Evolutionary conservation across 2,329 filamentous ascomycete species (phyloP).

Genomic region (Stemphylium beticola): DNA sequence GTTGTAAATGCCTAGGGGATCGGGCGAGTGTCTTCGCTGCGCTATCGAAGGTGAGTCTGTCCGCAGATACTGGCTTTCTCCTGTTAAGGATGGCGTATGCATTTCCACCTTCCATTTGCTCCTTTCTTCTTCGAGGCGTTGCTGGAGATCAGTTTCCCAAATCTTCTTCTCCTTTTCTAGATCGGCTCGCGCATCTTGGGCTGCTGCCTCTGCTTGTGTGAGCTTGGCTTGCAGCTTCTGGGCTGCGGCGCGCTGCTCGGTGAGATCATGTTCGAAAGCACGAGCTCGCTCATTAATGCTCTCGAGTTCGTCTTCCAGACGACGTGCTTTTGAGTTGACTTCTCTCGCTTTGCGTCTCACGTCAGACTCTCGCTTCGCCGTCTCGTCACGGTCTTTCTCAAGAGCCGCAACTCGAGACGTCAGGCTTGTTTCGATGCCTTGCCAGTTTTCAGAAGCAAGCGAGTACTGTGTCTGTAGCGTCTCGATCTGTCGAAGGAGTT

Average conservation of each 20-base stretch:
- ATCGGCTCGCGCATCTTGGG: slow-evolving; percentile 64
- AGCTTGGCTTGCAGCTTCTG: slow-evolving; percentile 69
- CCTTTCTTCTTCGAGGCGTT: slow-evolving; percentile 70
- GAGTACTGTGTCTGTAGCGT: slow-evolving; percentile 95
- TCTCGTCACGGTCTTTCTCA: slow-evolving; percentile 91
- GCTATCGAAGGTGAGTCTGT: slow-evolving; percentile 47
- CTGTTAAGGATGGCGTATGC: slow-evolving; percentile 36
- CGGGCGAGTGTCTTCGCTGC: slow-evolving; percentile 51
- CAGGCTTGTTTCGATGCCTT: slow-evolving; percentile 88
- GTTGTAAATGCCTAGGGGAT: slow-evolving; percentile 41
- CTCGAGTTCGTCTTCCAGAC: slow-evolving; percentile 83
- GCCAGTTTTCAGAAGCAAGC: slow-evolving; percentile 95
- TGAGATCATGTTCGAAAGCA: slow-evolving; percentile 68
- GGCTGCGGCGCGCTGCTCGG: slow-evolving; percentile 64
- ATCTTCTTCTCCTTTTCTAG: slow-evolving; percentile 65
- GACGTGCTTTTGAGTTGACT: slow-evolving; percentile 70
- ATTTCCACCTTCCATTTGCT: slow-evolving; percentile 62
- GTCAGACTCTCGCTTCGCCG: slow-evolving; percentile 80
- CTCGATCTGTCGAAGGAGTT: slow-evolving; percentile 91
- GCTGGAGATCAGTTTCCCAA: slow-evolving; percentile 63
- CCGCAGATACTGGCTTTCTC: slow-evolving; percentile 39
- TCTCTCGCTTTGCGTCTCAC: slow-evolving; percentile 89
- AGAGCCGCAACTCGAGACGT: slow-evolving; percentile 76
- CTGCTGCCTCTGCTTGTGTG: slow-evolving; percentile 67
- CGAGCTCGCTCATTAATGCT: slow-evolving; percentile 68